Conservation (phyloP, 148 eudicot genomes). For the Fagopyrum tataricum region DNA sequence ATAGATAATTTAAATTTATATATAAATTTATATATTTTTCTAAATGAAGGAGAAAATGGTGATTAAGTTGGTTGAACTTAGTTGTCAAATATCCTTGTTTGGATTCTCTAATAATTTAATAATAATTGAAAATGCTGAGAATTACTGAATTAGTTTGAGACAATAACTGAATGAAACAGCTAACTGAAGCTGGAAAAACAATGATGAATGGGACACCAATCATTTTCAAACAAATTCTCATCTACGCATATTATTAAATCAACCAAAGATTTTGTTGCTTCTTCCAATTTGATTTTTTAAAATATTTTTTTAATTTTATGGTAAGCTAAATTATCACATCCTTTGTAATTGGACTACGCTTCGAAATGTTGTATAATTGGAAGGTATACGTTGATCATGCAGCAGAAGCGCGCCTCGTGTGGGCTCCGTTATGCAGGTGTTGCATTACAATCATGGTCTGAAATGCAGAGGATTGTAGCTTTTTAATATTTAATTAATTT, state of each 20-base stretch:
- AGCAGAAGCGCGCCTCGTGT: not conserved
- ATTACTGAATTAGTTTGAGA: conserved; percentile 1
- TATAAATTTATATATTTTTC: too few species aligned
- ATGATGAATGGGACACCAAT: not conserved
- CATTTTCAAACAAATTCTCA: conserved; percentile 6
- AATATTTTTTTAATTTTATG: not conserved
- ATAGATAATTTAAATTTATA: too few species aligned
- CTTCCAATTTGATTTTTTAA: not conserved
- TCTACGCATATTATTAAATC: not conserved
- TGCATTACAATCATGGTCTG: not conserved
- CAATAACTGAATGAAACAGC: conserved; percentile 10
- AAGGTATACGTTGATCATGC: not conserved
- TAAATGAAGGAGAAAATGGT: not conserved
- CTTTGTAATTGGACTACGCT: not conserved
- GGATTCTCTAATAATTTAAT: not conserved
- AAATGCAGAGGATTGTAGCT: not conserved
- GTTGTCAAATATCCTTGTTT: not conserved
- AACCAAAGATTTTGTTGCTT: conserved; percentile 7
- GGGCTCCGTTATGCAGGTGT: not conserved
- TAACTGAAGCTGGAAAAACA: conserved; percentile 8
- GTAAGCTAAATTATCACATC: not conserved
- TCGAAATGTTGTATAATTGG: not conserved
- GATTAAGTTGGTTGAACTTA: not conserved
- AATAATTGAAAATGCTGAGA: not conserved
- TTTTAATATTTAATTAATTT: not conserved